Percentiles rank a stretch among this genome's conserved stretches.
Conservation (phyloP, 495 filamentous ascomycete species). For the Podospora comata region DNA sequence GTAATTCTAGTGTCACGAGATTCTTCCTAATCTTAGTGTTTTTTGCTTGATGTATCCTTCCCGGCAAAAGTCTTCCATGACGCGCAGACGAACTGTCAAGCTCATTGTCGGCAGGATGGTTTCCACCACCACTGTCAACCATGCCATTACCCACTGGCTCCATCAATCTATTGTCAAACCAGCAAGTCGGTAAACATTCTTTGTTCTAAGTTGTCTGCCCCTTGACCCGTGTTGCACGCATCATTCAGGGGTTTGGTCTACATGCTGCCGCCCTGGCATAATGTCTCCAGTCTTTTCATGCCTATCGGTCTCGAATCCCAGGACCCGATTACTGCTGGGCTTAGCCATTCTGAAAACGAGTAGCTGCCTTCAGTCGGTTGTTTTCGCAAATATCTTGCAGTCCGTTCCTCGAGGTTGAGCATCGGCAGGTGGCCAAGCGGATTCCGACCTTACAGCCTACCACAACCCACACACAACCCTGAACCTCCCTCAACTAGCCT, state of each 20-base stretch:
- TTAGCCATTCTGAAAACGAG: neutral
- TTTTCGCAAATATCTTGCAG: neutral
- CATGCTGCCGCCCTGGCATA: neutral
- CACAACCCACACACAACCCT: neutral
- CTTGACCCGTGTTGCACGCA: neutral
- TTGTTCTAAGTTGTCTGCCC: neutral
- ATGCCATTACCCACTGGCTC: neutral
- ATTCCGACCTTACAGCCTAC: neutral
- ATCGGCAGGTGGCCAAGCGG: neutral
- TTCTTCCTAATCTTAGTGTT: neutral
- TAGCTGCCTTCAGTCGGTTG: neutral
- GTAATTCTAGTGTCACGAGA: neutral
- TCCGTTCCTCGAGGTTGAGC: neutral
- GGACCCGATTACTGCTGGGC: neutral
- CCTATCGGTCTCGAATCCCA: neutral
- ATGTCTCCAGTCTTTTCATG: neutral
- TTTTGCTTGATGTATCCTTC: neutral
- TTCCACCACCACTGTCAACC: neutral
- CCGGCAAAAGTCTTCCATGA: neutral
- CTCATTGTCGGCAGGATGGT: neutral
- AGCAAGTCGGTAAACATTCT: neutral
- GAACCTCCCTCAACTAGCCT: neutral
- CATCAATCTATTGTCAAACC: neutral
- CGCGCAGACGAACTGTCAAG: neutral
- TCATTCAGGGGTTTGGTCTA: neutral